phyloP scores from a whole-genome alignment of 345 rosid species.

The Lepidium aucheri region DNA sequence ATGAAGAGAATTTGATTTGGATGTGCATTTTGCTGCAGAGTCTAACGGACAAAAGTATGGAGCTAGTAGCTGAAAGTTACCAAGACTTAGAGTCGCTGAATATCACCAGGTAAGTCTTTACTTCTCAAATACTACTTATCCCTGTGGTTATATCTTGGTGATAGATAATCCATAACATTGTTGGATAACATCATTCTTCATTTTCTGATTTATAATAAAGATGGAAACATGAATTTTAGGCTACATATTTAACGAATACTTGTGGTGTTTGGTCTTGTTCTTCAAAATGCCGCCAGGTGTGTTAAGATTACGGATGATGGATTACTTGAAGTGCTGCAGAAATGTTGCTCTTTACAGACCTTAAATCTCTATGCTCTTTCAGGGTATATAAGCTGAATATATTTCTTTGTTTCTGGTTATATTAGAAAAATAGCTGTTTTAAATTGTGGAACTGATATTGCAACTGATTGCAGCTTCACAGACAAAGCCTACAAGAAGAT shows the following conservation, averaged over 20 bases:
- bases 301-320: conserved; percentile 77
- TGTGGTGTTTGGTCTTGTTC: not conserved
- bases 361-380: conserved; percentile 93
- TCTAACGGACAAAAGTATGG: conserved; percentile 62
- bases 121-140: not conserved
- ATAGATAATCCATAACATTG: not conserved
- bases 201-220: not conserved
- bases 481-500: conserved; percentile 68
- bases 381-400: conserved; percentile 30
- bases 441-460: conserved; percentile 1
- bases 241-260: not conserved
- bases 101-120: conserved; percentile 59
- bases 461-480: conserved; percentile 50
- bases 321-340: conserved; percentile 53
- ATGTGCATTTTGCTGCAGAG: conserved; percentile 39
- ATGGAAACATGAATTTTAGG: not conserved
- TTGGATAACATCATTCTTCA: not conserved
- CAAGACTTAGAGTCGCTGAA: conserved; percentile 56
- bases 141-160: not conserved
- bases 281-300: conserved; percentile 43
- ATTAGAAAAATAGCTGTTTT: not conserved
- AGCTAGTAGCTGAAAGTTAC: conserved; percentile 61
- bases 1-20: not conserved
- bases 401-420: not conserved
- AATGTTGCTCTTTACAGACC: conserved; percentile 51